Base-by-base conservation (phyloP, 2,329 filamentous ascomycete species). In the Trichocomaceae sp. region DNA sequence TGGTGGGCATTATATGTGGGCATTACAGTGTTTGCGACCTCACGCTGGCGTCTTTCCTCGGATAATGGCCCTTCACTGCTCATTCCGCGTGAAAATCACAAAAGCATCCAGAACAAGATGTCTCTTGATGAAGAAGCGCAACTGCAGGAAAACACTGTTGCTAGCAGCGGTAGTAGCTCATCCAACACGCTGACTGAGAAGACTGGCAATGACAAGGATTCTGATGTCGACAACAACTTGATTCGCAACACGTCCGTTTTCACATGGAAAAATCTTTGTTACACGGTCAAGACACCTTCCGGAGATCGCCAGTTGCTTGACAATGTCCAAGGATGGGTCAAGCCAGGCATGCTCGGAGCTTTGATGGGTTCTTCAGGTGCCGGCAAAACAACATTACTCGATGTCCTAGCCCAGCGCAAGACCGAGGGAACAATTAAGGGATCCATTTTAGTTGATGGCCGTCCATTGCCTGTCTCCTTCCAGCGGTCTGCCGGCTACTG, bases 301-400 rank as follows among this genome's bases (percentile, higher is more conserved):
- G 81, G 81, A 3, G 69, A 72, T 50, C 78, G 79, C 10, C 72
- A 81, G 61, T 74, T 88, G 1, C 73, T 88, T 26, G 83, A 87
- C 62, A 77, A 84, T 13, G 81, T 91, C 46, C 83, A 79, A 56
- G 88, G 88, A 0, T 91, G 88, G 65, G 87, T 84, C 1, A 90
- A 89, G 63, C 88, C 88, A 0, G 88, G 88, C 8, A 77, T 86
- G 57, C 81, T 93, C 74, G 82, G 88, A 19, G 88, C 88, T 0
- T 75, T 93, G 1, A 87, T 92, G 77, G 88, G 89, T 23, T 85
- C 86, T 1, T 88, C 83, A 1, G 87, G 86, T 29, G 88, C 88
- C 5, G 88, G 88, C 2, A 93, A 93, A 69, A 74, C 71, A 0
- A 92, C 88, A 0, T 75, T 93, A 0, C 74, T 93, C 5, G 88